phyloP scores from a whole-genome alignment of 2,329 filamentous ascomycete species.

The Fusarium nurragi region DNA sequence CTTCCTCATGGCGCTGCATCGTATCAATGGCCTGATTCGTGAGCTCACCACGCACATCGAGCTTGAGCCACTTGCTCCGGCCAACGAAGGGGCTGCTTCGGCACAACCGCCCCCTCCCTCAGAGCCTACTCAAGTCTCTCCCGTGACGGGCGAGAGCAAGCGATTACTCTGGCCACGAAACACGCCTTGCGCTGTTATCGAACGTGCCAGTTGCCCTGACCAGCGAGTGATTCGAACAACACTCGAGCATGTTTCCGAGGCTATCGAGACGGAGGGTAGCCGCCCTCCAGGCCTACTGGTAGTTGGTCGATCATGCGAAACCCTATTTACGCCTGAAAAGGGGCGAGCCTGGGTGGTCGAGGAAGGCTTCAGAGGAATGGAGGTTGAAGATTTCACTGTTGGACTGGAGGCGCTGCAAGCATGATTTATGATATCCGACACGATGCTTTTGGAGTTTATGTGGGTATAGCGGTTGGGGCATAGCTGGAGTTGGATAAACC shows the following conservation, averaged over 20 bases:
- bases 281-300: slow-evolving; percentile 89
- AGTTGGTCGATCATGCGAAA: slow-evolving; percentile 84
- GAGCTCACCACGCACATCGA: slow-evolving; percentile 68
- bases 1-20: slow-evolving; percentile 94
- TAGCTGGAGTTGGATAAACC: slow-evolving; percentile 31
- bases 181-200: slow-evolving; percentile 93
- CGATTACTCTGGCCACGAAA: slow-evolving; percentile 71
- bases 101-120: slow-evolving; percentile 24
- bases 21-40: slow-evolving; percentile 76
- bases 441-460: slow-evolving; percentile 16
- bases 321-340: slow-evolving; percentile 67
- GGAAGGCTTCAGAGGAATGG: slow-evolving; percentile 83
- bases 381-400: slow-evolving; percentile 54
- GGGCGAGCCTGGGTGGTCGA: slow-evolving; percentile 82
- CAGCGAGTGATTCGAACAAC: slow-evolving; percentile 93
- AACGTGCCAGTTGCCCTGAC: slow-evolving; percentile 92
- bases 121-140: slow-evolving; percentile 9
- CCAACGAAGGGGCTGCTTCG: slow-evolving; percentile 35
- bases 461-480: slow-evolving; percentile 28
- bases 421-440: slow-evolving; percentile 9
- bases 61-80: slow-evolving; percentile 40
- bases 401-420: slow-evolving; percentile 37
- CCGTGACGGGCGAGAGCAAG: slow-evolving; percentile 20
- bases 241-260: slow-evolving; percentile 78
- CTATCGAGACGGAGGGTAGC: slow-evolving; percentile 89